Conservation (phyloP, 345 rosid genomes). For the Acer negundo region DNA sequence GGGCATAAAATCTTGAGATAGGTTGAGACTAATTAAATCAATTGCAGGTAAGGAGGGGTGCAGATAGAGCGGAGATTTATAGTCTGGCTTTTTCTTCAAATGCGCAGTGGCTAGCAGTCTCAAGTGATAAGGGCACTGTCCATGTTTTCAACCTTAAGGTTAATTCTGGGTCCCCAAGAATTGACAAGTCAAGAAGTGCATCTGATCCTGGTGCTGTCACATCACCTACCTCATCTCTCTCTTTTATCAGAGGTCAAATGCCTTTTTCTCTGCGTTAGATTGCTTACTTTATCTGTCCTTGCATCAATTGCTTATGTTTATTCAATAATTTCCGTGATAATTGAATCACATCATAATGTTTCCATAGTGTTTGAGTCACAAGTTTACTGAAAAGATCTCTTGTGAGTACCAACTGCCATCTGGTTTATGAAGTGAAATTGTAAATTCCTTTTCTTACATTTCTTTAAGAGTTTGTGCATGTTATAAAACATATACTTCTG, state of each 20-base stretch:
- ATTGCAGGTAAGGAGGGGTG: conserved; percentile 90
- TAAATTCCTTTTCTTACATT: neutral
- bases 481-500: neutral
- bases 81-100: conserved; percentile 92
- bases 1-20: neutral
- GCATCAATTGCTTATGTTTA: neutral
- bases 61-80: conserved; percentile 96
- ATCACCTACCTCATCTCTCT: conserved; percentile 60
- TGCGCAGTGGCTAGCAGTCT: conserved; percentile 90
- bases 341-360: neutral
- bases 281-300: neutral
- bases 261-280: neutral
- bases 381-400: neutral
- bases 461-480: neutral
- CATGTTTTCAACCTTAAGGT: conserved; percentile 91
- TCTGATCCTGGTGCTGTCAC: conserved; percentile 38
- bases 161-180: conserved; percentile 54
- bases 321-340: neutral
- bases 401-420: too few species aligned
- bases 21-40: conserved; percentile 9
- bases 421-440: neutral
- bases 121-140: conserved; percentile 98
- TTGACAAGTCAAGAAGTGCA: conserved; percentile 44
- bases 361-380: neutral
- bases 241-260: conserved; percentile 73